Conservation (phyloP, 768 basidiomycete genomes). For the Hemileccinum rubropunctum region DNA sequence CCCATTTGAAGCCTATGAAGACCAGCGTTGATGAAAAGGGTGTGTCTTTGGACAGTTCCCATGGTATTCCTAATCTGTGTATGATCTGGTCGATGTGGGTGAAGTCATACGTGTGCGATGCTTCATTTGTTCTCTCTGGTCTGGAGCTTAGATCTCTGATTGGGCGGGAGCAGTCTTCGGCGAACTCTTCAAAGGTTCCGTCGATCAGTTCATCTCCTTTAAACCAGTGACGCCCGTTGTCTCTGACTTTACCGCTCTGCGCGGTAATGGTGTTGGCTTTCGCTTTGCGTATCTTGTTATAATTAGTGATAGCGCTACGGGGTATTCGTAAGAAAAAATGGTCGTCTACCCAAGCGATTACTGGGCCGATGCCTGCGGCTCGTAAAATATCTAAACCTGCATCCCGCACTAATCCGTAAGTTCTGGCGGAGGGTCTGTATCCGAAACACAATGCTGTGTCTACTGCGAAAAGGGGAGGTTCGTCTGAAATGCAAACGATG, state of each 20-base stretch:
- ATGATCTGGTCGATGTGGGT: too few species aligned
- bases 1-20: not conserved
- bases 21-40: not conserved
- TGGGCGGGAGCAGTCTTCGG: not conserved
- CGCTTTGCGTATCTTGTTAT: not conserved
- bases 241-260: too few species aligned
- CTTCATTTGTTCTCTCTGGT: too few species aligned
- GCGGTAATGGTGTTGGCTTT: not conserved
- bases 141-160: not conserved
- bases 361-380: too few species aligned
- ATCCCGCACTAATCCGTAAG: too few species aligned
- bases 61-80: not conserved
- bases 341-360: not conserved
- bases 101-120: not conserved
- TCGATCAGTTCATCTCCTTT: not conserved
- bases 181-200: not conserved
- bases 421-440: not conserved
- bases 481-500: fast-evolving
- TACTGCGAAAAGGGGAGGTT: too few species aligned
- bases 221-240: not conserved
- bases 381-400: too few species aligned
- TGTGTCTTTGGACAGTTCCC: not conserved
- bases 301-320: not conserved
- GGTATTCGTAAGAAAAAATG: slow-evolving; percentile 10
- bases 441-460: too few species aligned